These are phyloP conservation scores for Xerophyta viscosa DNA, from an alignment of 106 monocot species.

Conservation along the genomic window DNA sequence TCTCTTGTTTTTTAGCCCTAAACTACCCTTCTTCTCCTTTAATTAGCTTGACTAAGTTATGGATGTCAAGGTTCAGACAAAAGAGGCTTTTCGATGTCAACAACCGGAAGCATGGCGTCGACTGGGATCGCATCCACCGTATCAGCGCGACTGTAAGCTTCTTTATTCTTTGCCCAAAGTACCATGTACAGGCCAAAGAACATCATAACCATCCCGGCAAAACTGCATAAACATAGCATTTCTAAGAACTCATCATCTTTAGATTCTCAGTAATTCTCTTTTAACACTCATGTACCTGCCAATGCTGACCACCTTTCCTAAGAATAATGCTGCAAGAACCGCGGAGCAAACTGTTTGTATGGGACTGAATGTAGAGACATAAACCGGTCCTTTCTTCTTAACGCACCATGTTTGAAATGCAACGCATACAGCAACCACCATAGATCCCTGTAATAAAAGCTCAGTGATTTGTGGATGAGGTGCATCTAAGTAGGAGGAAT, in stretches of 20 bases:
- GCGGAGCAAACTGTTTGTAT: slow-evolving; percentile 43
- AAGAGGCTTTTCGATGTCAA: slow-evolving; percentile 42
- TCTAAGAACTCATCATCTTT: background rate
- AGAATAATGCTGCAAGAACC: slow-evolving; percentile 41
- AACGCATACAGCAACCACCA: slow-evolving; percentile 32
- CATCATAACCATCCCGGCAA: slow-evolving; percentile 43
- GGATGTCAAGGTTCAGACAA: slow-evolving; percentile 8
- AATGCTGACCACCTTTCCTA: slow-evolving; percentile 27
- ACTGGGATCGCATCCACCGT: background rate
- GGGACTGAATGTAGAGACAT: slow-evolving; percentile 73
- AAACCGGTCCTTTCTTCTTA: slow-evolving; percentile 61
- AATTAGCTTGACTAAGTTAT: background rate
- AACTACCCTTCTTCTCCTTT: no score
- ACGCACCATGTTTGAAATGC: slow-evolving; percentile 72
- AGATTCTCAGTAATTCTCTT: background rate
- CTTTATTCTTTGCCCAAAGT: slow-evolving; percentile 68
- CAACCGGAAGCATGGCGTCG: background rate
- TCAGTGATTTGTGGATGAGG: no score
- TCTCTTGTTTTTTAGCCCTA: no score
- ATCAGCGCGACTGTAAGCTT: slow-evolving; percentile 8
- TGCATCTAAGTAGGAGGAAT: no score
- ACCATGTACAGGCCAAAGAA: slow-evolving; percentile 61
- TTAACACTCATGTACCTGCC: slow-evolving; percentile 32
- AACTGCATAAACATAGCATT: slow-evolving; percentile 14
- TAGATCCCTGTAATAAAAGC: slow-evolving; percentile 33